A percentile compares a stretch with the other conserved stretches of the same genome.
Conservation (phyloP, 2,329 filamentous ascomycete species). For the Colletotrichum limetticola region DNA sequence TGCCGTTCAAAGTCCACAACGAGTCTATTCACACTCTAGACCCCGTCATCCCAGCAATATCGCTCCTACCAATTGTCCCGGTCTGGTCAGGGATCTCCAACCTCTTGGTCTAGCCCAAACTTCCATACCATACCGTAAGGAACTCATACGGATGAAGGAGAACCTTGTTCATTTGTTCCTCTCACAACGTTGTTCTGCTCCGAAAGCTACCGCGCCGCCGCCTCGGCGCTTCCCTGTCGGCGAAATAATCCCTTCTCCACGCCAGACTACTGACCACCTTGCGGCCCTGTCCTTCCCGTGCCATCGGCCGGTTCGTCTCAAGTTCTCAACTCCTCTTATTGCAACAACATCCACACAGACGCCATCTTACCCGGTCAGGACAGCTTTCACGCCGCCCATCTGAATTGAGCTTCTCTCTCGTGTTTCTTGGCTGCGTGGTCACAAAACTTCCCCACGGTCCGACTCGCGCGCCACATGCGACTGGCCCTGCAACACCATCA, state of each 20-base stretch:
- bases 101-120: conserved; percentile 22
- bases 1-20: conserved; percentile 27
- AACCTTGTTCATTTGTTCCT: neutral
- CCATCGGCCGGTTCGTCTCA: conserved; percentile 34
- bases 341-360: conserved; percentile 29
- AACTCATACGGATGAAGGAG: neutral
- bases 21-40: conserved; percentile 14
- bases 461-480: conserved; percentile 13
- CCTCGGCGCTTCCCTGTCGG: conserved; percentile 27
- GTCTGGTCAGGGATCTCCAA: conserved; percentile 23
- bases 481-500: conserved; percentile 10
- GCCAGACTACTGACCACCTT: conserved; percentile 9
- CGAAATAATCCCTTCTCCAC: conserved; percentile 21
- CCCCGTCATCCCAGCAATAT: conserved; percentile 23
- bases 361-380: neutral
- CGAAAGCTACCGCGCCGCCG: conserved; percentile 5
- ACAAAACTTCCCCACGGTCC: conserved; percentile 17
- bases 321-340: conserved; percentile 27
- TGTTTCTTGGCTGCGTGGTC: conserved; percentile 1
- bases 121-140: neutral
- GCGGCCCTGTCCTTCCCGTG: conserved; percentile 29
- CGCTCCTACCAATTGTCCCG: conserved; percentile 26
- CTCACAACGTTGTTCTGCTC: conserved; percentile 12
- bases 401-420: neutral
- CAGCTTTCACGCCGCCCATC: neutral